A percentile compares a stretch with the other conserved stretches of the same genome.
These are phyloP conservation scores for Antrodiella citrinella DNA, from an alignment of 768 basidiomycete genomes.

Conservation along the genomic window DNA sequence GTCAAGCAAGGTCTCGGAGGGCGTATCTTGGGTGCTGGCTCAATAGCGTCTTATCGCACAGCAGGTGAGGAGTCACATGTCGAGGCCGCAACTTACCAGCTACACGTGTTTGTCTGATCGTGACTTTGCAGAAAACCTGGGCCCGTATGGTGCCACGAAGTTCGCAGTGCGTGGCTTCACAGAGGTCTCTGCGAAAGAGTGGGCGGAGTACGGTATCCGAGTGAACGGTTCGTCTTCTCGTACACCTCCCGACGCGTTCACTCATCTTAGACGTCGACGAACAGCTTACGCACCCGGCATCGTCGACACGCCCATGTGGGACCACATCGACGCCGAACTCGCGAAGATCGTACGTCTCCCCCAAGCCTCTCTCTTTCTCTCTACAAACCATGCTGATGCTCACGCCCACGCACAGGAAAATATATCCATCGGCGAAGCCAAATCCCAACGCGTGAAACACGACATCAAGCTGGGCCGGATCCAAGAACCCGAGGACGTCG, in stretches of 20 bases:
- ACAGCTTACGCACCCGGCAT: conserved; percentile 24
- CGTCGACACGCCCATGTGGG: conserved; percentile 27
- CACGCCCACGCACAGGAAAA: conserved; percentile 16
- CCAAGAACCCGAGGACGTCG: conserved; percentile 27
- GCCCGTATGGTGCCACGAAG: conserved; percentile 25
- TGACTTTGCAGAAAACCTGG: conserved; percentile 18
- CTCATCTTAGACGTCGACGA: background rate
- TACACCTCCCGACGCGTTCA: background rate
- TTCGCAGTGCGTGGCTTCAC: conserved; percentile 28
- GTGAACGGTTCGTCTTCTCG: conserved; percentile 21
- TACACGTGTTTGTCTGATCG: background rate
- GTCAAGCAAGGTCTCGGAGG: conserved; percentile 25
- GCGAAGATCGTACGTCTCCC: conserved; percentile 17
- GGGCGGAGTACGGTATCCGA: conserved; percentile 24
- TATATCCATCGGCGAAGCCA: conserved; percentile 21
- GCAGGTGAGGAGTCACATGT: conserved; percentile 12
- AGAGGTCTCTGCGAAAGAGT: conserved; percentile 25
- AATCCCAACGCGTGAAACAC: conserved; percentile 20
- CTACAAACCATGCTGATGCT: conserved; percentile 1
- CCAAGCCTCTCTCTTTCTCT: background rate
- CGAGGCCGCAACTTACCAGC: background rate
- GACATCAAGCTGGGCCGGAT: conserved; percentile 23
- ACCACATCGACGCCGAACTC: conserved; percentile 24
- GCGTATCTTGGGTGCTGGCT: conserved; percentile 24
- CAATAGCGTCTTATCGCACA: conserved; percentile 25